Conservation (phyloP, 2,329 filamentous ascomycete species). For the Talaromyces islandicus region DNA sequence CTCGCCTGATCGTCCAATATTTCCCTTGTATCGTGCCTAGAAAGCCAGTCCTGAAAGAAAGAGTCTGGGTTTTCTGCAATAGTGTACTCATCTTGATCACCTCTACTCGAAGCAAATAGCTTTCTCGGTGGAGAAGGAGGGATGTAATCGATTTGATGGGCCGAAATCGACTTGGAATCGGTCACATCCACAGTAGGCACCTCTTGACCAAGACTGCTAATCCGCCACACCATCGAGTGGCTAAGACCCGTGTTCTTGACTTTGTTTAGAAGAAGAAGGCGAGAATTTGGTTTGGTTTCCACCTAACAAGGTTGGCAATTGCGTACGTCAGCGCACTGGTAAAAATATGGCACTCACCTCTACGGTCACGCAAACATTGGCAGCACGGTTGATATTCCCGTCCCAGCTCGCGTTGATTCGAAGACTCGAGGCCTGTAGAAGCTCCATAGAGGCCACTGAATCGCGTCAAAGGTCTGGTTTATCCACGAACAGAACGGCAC, state of each 20-base stretch:
- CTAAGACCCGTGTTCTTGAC: not conserved
- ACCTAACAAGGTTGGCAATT: not conserved
- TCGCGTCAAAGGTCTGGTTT: not conserved
- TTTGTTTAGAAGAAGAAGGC: conserved; percentile 14
- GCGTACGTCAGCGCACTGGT: not conserved
- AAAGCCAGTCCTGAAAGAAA: not conserved
- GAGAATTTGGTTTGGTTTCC: not conserved
- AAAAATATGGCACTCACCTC: conserved; percentile 20
- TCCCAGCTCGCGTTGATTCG: conserved; percentile 27
- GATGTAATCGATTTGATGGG: not conserved
- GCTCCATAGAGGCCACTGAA: not conserved
- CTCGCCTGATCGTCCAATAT: not conserved
- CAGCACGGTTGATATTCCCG: conserved; percentile 18
- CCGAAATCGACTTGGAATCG: not conserved
- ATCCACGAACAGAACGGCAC: not conserved
- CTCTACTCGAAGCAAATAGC: not conserved
- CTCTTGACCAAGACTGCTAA: not conserved
- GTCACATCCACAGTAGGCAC: not conserved
- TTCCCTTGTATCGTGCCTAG: not conserved
- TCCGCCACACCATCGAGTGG: not conserved
- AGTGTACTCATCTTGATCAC: not conserved
- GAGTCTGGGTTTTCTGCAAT: not conserved
- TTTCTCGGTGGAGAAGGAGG: not conserved
- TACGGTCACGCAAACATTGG: conserved; percentile 21
- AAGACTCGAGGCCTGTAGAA: conserved; percentile 19